Percentiles rank a stretch among this genome's conserved stretches.
Conservation (phyloP, 2,329 filamentous ascomycete species). For the Rhynchosporium secalis region DNA sequence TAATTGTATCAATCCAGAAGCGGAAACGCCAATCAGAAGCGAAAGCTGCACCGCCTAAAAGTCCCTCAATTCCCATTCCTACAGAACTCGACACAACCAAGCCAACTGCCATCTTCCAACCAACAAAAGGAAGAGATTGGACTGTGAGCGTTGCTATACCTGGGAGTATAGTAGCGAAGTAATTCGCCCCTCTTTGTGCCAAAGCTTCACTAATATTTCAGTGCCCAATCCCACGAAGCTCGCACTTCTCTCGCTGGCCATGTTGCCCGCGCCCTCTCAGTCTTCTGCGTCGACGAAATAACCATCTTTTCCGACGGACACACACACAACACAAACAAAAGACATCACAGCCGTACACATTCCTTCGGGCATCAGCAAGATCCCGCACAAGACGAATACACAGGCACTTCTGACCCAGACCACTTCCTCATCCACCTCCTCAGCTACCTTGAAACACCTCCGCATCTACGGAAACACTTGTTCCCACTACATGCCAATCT, state of each 20-base stretch:
- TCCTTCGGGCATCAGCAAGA: constrained; percentile 45
- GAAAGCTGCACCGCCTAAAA: constrained; percentile 21
- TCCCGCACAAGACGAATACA: constrained; percentile 49
- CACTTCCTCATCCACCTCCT: constrained; percentile 80
- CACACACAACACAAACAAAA: constrained; percentile 32
- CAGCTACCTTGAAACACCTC: constrained; percentile 80
- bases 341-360: constrained; percentile 28
- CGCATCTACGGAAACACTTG: constrained; percentile 73
- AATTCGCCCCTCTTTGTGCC: background rate
- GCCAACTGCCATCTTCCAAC: constrained; percentile 68
- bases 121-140: constrained; percentile 63
- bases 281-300: constrained; percentile 84
- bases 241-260: constrained; percentile 72
- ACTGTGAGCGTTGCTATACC: constrained; percentile 78
- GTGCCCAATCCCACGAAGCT: constrained; percentile 54
- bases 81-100: constrained; percentile 54
- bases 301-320: constrained; percentile 77
- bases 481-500: constrained; percentile 81
- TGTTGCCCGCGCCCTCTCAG: constrained; percentile 76
- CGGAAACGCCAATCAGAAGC: constrained; percentile 38
- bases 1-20: constrained; percentile 32
- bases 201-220: constrained; percentile 19
- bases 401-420: constrained; percentile 70
- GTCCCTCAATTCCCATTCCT: constrained; percentile 34
- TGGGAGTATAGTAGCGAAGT: constrained; percentile 71